Evolutionary conservation across 2,329 filamentous ascomycete species (phyloP).

Genomic region (Phialophora chinensis): DNA sequence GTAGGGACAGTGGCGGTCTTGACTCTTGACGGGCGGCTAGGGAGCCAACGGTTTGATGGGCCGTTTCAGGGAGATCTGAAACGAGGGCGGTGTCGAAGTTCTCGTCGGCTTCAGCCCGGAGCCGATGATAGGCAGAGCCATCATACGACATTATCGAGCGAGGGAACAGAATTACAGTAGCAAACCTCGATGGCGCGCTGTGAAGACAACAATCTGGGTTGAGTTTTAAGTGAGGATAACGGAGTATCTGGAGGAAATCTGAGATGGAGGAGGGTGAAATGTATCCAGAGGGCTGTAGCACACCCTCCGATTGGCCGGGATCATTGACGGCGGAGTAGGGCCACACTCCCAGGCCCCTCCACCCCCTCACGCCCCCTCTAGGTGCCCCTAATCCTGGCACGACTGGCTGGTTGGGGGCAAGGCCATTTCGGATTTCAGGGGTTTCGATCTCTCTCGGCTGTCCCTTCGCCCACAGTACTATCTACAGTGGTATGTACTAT

Average conservation of each 20-base stretch:
- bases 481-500: neutral
- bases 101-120: neutral
- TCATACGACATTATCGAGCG: neutral
- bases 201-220: neutral
- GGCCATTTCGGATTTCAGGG: neutral
- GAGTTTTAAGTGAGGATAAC: neutral
- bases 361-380: too few relatives aligned
- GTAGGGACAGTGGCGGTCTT: neutral
- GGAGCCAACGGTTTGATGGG: slow-evolving; percentile 2
- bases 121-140: neutral
- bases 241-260: neutral
- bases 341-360: neutral
- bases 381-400: too few relatives aligned
- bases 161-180: neutral
- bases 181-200: neutral
- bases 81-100: neutral
- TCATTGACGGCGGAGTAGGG: neutral
- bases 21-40: neutral
- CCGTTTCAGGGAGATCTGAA: slow-evolving; percentile 5
- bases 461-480: neutral
- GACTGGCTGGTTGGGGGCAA: neutral
- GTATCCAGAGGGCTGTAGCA: neutral
- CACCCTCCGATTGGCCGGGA: neutral
- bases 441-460: neutral
- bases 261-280: neutral